phyloP scores from a whole-genome alignment of 345 rosid genomes.

The Eucalyptus pauciflora region DNA sequence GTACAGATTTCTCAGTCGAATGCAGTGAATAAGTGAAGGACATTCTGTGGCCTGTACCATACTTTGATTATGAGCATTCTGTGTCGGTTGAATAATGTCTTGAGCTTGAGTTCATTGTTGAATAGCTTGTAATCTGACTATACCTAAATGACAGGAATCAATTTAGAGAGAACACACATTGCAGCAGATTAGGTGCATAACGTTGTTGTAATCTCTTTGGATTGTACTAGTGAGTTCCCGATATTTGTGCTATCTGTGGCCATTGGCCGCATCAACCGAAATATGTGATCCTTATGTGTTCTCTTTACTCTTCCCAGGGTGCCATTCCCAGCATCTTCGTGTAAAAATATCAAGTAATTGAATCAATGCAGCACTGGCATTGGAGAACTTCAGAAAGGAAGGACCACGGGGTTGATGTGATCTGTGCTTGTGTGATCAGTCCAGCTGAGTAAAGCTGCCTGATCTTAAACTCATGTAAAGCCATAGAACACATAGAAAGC shows the following conservation, averaged over 20 bases:
- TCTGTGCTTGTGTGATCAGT: neutral
- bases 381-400: neutral
- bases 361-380: neutral
- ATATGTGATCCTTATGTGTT: neutral
- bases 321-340: neutral
- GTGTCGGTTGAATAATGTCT: neutral
- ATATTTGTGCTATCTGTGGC: neutral
- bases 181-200: neutral
- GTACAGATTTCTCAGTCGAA: neutral
- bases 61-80: neutral
- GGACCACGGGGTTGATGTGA: neutral
- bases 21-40: neutral
- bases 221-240: neutral
- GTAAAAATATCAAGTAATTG: neutral
- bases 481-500: slow-evolving; percentile 2
- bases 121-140: neutral
- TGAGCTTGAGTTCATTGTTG: neutral
- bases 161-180: neutral
- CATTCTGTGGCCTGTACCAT: neutral
- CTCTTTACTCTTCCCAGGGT: neutral
- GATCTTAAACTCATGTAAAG: slow-evolving; percentile 1
- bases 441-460: neutral
- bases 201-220: neutral
- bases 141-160: neutral
- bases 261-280: neutral